phyloP scores from a whole-genome alignment of 495 filamentous ascomycete species.

The Pseudomonodictys pantanalensis region DNA sequence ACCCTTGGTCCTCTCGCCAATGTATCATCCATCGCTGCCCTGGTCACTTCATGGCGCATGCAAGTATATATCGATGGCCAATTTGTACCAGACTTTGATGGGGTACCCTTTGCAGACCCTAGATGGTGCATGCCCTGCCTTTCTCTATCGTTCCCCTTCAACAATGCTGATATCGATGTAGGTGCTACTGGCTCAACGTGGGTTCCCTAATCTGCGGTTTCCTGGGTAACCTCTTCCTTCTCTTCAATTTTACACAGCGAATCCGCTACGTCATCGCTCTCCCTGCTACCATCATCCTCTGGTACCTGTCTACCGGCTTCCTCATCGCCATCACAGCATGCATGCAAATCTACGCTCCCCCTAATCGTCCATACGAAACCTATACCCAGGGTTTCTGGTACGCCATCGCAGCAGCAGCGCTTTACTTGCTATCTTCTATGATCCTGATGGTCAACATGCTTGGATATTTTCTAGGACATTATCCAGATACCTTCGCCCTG shows the following conservation, averaged over 20 bases:
- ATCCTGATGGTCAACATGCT: conserved; percentile 75
- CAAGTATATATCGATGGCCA: conserved; percentile 41
- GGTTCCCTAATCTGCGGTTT: conserved; percentile 64
- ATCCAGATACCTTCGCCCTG: conserved; percentile 70
- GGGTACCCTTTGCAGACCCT: conserved; percentile 46
- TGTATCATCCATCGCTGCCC: conserved; percentile 69
- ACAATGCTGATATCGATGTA: conserved; percentile 3
- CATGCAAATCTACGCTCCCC: conserved; percentile 61
- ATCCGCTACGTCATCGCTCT: conserved; percentile 76
- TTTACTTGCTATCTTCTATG: conserved; percentile 63
- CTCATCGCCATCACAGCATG: conserved; percentile 59
- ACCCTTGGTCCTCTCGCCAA: conserved; percentile 71
- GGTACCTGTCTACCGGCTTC: conserved; percentile 37
- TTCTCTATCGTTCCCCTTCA: background rate
- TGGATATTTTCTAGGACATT: conserved; percentile 73
- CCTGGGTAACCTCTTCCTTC: conserved; percentile 66
- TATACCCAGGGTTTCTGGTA: conserved; percentile 79
- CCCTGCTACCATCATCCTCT: conserved; percentile 39
- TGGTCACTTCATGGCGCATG: conserved; percentile 63
- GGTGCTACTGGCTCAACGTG: conserved; percentile 56
- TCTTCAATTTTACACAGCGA: conserved; percentile 78
- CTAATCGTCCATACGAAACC: conserved; percentile 53
- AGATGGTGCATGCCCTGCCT: conserved; percentile 28
- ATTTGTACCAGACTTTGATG: conserved; percentile 42
- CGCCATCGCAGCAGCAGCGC: conserved; percentile 63